Conservation (phyloP, 331 rosid species). For the Phaseolus coccineus region DNA sequence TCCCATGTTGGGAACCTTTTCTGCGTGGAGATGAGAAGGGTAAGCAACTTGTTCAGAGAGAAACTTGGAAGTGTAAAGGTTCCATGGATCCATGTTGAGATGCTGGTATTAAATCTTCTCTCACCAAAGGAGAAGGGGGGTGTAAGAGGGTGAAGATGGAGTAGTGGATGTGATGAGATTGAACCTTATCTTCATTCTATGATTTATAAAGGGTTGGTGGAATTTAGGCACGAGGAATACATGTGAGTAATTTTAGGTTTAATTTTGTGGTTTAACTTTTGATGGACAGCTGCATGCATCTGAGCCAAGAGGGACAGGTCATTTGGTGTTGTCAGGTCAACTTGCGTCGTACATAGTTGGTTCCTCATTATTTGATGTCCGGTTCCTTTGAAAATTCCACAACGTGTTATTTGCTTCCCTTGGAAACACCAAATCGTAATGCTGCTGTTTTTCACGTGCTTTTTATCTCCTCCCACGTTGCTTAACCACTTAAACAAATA, state of each 20-base stretch:
- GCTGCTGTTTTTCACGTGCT: conserved; percentile 7
- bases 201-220: background rate
- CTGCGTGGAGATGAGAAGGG: conserved; percentile 26
- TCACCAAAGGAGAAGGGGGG: background rate
- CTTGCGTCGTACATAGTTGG: background rate
- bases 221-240: conserved; percentile 27
- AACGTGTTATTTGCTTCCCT: conserved; percentile 10
- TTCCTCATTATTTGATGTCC: background rate
- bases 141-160: background rate
- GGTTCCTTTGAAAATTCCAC: background rate
- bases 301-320: background rate
- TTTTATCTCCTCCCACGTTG: background rate
- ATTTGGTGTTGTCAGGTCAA: background rate
- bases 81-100: conserved; percentile 22
- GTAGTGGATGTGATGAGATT: background rate
- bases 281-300: conserved; percentile 23
- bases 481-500: background rate
- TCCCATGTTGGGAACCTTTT: conserved; percentile 30
- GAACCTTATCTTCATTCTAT: conserved; percentile 11
- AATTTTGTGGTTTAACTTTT: background rate
- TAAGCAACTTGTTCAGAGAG: conserved; percentile 52
- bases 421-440: background rate
- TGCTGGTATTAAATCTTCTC: background rate
- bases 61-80: conserved; percentile 28
- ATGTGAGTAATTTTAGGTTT: background rate